Base-by-base conservation (phyloP, 31 red algal species). In the Odonthalia washingtoniensis region DNA sequence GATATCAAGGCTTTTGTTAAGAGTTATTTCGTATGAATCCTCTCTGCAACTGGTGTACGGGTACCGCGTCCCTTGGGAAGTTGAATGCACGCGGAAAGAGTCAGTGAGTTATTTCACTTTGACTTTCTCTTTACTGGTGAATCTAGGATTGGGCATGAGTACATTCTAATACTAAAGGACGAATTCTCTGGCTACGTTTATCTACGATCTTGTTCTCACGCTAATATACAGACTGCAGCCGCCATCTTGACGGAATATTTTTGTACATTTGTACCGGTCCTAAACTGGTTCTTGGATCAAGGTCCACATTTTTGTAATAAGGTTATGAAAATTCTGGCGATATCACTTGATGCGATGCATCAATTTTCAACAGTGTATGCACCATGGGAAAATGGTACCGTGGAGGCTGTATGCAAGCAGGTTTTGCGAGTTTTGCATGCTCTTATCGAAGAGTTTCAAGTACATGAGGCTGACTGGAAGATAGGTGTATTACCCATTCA, bases 231-330 rank as follows among this genome's bases (percentile, higher is more conserved):
- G 70, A 0, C 0, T 1, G 39, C 70, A 24, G 40, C 84, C 63
- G 37, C 45, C 0, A 46, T 66, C 0, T 73, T 87, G 12, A 0
- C 46, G n/a, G 39, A 70, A 24, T 75, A 42, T 9, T 75, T 5
- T 14, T 70, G 82, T 0, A 34, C 62, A 14, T 87, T 87, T 36
- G 77, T 73, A 27, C 32, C 84, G 26, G 12, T 46, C 0, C 24
- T 3, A n/a, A 62, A 27, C 21, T 76, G 40, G 84, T 70, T 87
- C 0, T 77, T 32, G n/a, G 84, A 87, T 0, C 84, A 77, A 53
- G 82, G 84, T 44, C 67, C 84, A 45, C 84, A 87, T 36, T 87
- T 77, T 27, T 77, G 77, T 31, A 87, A 77, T 36, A 52, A 75
- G 39, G 73, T 63, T 0, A 0, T 77, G 70, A 34, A 28, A 27